Percentiles rank a stretch among this genome's conserved stretches.
Conservation (phyloP, 2,329 filamentous ascomycete genomes). For the Aspergillus tubingensis region DNA sequence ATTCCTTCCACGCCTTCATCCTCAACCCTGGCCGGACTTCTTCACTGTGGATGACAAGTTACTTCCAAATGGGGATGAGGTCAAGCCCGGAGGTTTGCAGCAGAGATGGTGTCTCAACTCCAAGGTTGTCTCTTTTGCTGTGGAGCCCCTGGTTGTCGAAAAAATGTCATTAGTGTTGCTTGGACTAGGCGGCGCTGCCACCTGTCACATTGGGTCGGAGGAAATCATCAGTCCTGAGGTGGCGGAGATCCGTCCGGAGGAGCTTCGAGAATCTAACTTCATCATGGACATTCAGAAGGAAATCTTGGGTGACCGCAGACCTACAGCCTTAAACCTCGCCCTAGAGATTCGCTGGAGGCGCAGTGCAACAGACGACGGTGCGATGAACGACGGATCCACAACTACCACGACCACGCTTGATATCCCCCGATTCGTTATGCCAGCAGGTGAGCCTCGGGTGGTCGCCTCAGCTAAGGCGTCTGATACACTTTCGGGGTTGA, state of each 20-base stretch:
- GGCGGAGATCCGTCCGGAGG: slow-evolving; percentile 61
- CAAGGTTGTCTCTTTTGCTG: slow-evolving; percentile 72
- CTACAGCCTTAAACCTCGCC: slow-evolving; percentile 71
- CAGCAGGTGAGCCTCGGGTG: slow-evolving; percentile 83
- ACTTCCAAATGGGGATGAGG: slow-evolving; percentile 27
- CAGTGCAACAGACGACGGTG: slow-evolving; percentile 35
- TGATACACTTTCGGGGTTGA: slow-evolving; percentile 32
- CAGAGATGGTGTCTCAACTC: slow-evolving; percentile 82
- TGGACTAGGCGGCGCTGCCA: slow-evolving; percentile 62
- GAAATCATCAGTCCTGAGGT: slow-evolving; percentile 31
- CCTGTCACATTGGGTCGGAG: slow-evolving; percentile 52
- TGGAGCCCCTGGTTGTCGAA: slow-evolving; percentile 62
- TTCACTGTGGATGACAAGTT: slow-evolving; percentile 63
- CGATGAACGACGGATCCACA: slow-evolving; percentile 28
- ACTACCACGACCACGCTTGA: slow-evolving; percentile 69
- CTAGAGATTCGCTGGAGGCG: slow-evolving; percentile 79
- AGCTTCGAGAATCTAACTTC: slow-evolving; percentile 72
- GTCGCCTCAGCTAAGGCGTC: slow-evolving; percentile 55
- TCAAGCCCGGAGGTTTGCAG: slow-evolving; percentile 62
- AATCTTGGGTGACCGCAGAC: slow-evolving; percentile 77
- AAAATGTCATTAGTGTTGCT: slow-evolving; percentile 66
- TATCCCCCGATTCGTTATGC: slow-evolving; percentile 77
- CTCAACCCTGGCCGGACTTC: slow-evolving; percentile 81
- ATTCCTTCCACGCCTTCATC: slow-evolving; percentile 75
- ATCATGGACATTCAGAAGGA: slow-evolving; percentile 72